Evolutionary conservation across 139 green algal genomes (phyloP).

Genomic region (Chlorella sp.): DNA sequence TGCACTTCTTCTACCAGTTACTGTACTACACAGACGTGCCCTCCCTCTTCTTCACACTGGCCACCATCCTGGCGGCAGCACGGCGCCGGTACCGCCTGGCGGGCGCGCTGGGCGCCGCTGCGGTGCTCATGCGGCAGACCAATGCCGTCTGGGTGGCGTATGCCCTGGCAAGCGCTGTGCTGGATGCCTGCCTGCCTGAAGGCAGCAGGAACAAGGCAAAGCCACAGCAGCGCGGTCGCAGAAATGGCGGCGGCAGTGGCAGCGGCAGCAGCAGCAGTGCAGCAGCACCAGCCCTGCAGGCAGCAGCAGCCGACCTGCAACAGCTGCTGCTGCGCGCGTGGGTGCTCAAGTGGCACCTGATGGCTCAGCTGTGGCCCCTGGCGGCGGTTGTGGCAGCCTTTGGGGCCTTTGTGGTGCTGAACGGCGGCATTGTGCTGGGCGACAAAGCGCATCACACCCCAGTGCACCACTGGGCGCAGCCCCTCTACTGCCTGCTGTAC

Average conservation of each 20-base stretch:
- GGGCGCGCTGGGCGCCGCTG: conserved; percentile 50
- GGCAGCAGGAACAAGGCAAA: not conserved
- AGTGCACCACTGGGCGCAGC: conserved; percentile 78
- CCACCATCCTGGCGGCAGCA: conserved; percentile 50
- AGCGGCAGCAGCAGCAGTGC: not conserved
- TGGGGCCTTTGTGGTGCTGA: conserved; percentile 80
- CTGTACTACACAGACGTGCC: conserved; percentile 95
- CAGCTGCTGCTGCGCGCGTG: not conserved
- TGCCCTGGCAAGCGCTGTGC: conserved; percentile 28
- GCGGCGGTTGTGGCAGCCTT: conserved; percentile 68
- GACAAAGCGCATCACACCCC: conserved; percentile 80
- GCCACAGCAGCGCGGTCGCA: not conserved
- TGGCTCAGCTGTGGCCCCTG: conserved; percentile 52
- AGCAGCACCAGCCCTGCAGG: not conserved
- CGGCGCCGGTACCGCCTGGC: conserved; percentile 11
- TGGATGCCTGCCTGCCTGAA: conserved; percentile 5
- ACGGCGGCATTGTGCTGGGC: conserved; percentile 90
- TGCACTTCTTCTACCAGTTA: conserved; percentile 92
- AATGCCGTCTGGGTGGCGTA: conserved; percentile 94
- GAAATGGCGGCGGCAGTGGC: conserved; percentile 12
- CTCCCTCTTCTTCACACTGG: conserved; percentile 73
- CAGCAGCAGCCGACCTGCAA: not conserved
- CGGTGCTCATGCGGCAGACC: conserved; percentile 88
- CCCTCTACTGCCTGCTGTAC: conserved; percentile 86
- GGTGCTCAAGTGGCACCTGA: conserved; percentile 35